These are phyloP conservation scores for Solanum okadae DNA, from an alignment of 257 asterid genomes.

Conservation along the genomic window DNA sequence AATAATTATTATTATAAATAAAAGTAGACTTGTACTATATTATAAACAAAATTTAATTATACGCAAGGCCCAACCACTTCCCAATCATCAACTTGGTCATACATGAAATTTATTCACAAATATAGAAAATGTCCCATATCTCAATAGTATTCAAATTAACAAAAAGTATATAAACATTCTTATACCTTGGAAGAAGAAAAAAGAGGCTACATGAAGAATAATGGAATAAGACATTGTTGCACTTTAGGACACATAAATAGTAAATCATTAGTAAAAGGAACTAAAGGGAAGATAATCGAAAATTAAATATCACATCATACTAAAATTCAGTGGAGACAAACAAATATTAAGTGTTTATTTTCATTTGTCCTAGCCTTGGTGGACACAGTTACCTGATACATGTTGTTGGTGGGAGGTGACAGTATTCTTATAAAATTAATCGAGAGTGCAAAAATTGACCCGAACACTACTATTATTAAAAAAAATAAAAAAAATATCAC, in stretches of 20 bases:
- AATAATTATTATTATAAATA: neutral
- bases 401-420: too few relatives aligned
- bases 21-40: neutral
- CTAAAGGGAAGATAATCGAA: neutral
- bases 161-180: neutral
- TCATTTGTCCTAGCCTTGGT: too few relatives aligned
- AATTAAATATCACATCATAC: neutral
- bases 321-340: too few relatives aligned
- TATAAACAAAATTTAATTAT: neutral
- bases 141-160: neutral
- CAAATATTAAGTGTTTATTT: too few relatives aligned
- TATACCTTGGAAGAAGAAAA: neutral
- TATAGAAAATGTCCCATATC: neutral
- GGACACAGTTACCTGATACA: too few relatives aligned
- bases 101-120: neutral
- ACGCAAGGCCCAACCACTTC: neutral
- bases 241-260: neutral
- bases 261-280: neutral
- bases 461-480: fast-evolving
- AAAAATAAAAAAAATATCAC: too few relatives aligned
- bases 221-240: neutral
- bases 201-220: neutral
- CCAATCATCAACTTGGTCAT: neutral
- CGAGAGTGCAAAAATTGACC: too few relatives aligned
- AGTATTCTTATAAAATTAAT: too few relatives aligned